These are phyloP conservation scores for Boletus edulis DNA, from an alignment of 768 basidiomycete species.

Conservation along the genomic window DNA sequence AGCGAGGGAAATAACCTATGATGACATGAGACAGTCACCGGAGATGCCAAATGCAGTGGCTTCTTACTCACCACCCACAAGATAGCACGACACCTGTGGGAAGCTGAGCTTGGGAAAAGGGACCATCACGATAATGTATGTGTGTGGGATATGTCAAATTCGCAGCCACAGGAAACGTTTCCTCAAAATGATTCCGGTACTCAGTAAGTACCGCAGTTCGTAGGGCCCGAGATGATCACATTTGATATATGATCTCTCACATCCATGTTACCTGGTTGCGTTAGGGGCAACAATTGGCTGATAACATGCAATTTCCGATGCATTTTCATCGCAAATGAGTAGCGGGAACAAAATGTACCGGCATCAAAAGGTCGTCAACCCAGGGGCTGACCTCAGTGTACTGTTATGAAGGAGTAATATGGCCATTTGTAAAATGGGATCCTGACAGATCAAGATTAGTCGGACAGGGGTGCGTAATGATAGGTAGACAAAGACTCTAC, in stretches of 20 bases:
- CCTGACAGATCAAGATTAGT: no score
- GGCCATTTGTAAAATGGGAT: no score
- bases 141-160: neutral
- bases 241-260: neutral
- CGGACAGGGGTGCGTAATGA: no score
- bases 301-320: neutral
- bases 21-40: no score
- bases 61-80: constrained; percentile 2
- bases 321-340: neutral
- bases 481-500: neutral
- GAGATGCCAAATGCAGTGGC: constrained; percentile 1
- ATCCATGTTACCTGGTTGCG: neutral
- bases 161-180: no score
- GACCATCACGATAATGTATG: neutral
- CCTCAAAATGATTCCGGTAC: neutral
- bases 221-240: neutral
- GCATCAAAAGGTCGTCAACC: neutral
- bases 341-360: neutral
- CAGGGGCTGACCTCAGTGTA: no score
- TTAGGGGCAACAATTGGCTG: neutral
- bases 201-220: neutral
- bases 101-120: neutral
- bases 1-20: no score
- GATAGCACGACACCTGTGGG: constrained; percentile 6
- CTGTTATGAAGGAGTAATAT: no score